phyloP scores from a whole-genome alignment of 2,329 filamentous ascomycete genomes.

The Colletotrichum sp. region DNA sequence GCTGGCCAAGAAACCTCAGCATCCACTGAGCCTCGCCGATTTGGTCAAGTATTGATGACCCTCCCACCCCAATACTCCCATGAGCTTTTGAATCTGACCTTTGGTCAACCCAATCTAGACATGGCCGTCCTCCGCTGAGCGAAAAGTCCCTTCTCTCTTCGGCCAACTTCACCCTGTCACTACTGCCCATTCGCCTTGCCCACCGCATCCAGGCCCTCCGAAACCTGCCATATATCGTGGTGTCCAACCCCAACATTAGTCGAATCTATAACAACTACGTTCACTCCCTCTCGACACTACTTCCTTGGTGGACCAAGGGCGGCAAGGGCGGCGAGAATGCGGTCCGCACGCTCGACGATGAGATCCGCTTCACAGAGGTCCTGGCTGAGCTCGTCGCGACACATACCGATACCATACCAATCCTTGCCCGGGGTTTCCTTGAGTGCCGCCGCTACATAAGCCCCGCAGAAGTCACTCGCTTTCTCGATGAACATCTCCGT shows the following conservation, averaged over 20 bases:
- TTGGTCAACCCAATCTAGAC: slow-evolving; percentile 39
- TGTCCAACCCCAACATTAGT: slow-evolving; percentile 94
- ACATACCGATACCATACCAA: slow-evolving; percentile 92
- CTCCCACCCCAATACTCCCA: background rate
- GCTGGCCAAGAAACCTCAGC: slow-evolving; percentile 78
- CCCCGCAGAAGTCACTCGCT: slow-evolving; percentile 81
- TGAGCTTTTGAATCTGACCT: background rate
- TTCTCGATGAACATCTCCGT: slow-evolving; percentile 91
- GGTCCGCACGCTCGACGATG: slow-evolving; percentile 81
- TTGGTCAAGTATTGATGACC: slow-evolving; percentile 72
- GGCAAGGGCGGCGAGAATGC: slow-evolving; percentile 38
- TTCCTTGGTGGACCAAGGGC: slow-evolving; percentile 68
- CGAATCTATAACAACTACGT: slow-evolving; percentile 97
- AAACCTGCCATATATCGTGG: slow-evolving; percentile 95
- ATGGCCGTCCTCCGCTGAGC: slow-evolving; percentile 84
- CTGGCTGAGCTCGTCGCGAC: slow-evolving; percentile 95
- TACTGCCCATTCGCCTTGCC: slow-evolving; percentile 89
- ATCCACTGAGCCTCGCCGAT: slow-evolving; percentile 84
- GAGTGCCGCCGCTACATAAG: slow-evolving; percentile 92
- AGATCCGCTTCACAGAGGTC: slow-evolving; percentile 88
- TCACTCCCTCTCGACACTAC: slow-evolving; percentile 86
- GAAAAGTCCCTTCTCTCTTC: slow-evolving; percentile 82
- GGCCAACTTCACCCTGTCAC: slow-evolving; percentile 92
- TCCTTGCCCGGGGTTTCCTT: slow-evolving; percentile 88
- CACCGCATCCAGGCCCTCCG: slow-evolving; percentile 92